phyloP scores from a whole-genome alignment of 2,329 filamentous ascomycete genomes.

The Nothopassalora personata region DNA sequence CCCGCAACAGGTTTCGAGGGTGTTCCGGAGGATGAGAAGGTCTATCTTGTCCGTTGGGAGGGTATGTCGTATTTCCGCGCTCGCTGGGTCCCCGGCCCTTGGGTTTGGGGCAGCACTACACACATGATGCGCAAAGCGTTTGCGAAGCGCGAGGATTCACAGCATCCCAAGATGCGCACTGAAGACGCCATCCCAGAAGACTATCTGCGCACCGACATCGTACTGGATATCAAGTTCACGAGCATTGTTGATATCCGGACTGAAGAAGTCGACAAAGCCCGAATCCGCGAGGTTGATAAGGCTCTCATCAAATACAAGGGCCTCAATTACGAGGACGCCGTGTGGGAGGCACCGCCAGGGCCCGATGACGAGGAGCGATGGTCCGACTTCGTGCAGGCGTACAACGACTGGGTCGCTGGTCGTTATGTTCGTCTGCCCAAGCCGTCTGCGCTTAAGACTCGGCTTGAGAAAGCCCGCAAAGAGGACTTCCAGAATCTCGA shows the following conservation, averaged over 20 bases:
- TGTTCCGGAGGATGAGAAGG: slow-evolving; percentile 71
- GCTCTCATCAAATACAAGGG: slow-evolving; percentile 90
- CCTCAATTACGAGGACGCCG: slow-evolving; percentile 79
- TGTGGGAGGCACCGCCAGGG: slow-evolving; percentile 78
- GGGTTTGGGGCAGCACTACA: slow-evolving; percentile 71
- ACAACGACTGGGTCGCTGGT: slow-evolving; percentile 77
- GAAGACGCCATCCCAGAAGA: slow-evolving; percentile 84
- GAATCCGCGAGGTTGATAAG: slow-evolving; percentile 65
- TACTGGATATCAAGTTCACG: slow-evolving; percentile 73
- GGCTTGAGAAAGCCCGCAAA: slow-evolving; percentile 62
- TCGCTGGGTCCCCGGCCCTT: slow-evolving; percentile 81
- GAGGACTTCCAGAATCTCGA: slow-evolving; percentile 64
- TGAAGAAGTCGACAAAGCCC: slow-evolving; percentile 64
- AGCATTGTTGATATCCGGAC: slow-evolving; percentile 54
- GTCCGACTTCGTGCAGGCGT: slow-evolving; percentile 74
- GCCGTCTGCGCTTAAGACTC: slow-evolving; percentile 54
- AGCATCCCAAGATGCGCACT: slow-evolving; percentile 62
- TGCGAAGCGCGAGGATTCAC: slow-evolving; percentile 59
- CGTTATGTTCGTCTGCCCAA: slow-evolving; percentile 63
- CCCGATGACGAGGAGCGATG: slow-evolving; percentile 63
- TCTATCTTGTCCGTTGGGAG: slow-evolving; percentile 90
- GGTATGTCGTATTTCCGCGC: slow-evolving; percentile 74
- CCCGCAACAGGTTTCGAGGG: slow-evolving; percentile 50
- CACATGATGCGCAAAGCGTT: slow-evolving; percentile 67
- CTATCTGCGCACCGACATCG: slow-evolving; percentile 76